Evolutionary conservation across 495 filamentous ascomycete species (phyloP).

Genomic region (Bathelium albidoporum): DNA sequence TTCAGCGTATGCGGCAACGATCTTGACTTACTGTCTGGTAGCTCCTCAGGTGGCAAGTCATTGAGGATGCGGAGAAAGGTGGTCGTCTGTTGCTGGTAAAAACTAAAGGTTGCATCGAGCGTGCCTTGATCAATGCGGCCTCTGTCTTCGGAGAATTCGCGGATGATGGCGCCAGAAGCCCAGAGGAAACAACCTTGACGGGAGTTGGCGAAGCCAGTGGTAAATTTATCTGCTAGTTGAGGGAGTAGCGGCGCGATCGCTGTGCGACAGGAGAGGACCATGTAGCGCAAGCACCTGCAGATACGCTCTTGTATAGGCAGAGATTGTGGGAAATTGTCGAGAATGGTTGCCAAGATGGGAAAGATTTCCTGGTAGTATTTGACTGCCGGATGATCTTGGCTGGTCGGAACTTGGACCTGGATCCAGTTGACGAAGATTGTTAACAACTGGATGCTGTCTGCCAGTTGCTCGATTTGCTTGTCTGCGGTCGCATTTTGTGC

Average conservation of each 20-base stretch:
- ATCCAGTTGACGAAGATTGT: conserved; percentile 81
- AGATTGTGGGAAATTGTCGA: conserved; percentile 73
- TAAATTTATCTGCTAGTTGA: conserved; percentile 75
- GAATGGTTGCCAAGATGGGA: conserved; percentile 70
- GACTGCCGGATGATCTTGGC: conserved; percentile 76
- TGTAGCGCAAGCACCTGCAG: conserved; percentile 87
- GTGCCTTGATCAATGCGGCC: conserved; percentile 74
- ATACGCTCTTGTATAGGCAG: conserved; percentile 85
- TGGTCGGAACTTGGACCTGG: conserved; percentile 61
- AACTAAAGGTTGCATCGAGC: conserved; percentile 81
- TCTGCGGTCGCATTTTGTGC: conserved; percentile 79
- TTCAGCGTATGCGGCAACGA: too few relatives aligned
- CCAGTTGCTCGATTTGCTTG: conserved; percentile 66
- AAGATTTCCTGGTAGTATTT: conserved; percentile 93
- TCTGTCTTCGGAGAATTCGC: conserved; percentile 84
- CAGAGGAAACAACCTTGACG: conserved; percentile 95
- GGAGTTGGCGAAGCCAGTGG: conserved; percentile 70
- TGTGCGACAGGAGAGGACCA: conserved; percentile 90
- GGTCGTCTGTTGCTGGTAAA: conserved; percentile 85
- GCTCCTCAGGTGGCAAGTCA: conserved; percentile 70
- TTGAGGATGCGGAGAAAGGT: conserved; percentile 83
- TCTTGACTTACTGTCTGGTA: conserved; percentile 62
- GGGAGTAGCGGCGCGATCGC: conserved; percentile 79
- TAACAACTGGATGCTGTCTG: conserved; percentile 86
- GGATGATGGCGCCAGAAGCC: conserved; percentile 88